Evolutionary conservation across 306 rosid species (phyloP), one percentile per base, ranked within the genome.

Genomic region (Mimosa bimucronata): DNA sequence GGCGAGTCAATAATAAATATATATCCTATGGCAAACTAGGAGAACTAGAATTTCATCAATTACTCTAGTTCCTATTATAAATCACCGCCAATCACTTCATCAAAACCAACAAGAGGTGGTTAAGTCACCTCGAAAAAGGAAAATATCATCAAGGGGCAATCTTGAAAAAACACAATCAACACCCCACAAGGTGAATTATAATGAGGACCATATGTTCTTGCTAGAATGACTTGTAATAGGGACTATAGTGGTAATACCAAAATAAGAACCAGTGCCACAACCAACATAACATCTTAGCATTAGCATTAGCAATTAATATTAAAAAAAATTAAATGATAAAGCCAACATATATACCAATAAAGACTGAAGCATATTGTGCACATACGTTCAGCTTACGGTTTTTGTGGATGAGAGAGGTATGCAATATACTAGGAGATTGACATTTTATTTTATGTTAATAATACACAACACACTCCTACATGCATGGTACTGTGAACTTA

Each of bases 261-360:
- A 45, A 46, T 13, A 15, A 46, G 21, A 48, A 7, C 58, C 19
- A 2, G 10, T 19, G 60, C 60, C 23, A 18, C 26, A 19, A 53
- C 25, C 6, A 52, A n/a, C 60, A 48, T 58, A 28, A 55, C 53
- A 21, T 60, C 67, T n/a, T n/a, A n/a, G n/a, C n/a, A n/a, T 52
- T 18, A n/a, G 26, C 11, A 18, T 19, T 52, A 7, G 60, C 12
- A 19, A 52, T 52, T 52, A n/a, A 19, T 18, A 16, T 50, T 50
- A 74, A 71, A 77, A 46, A 71, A 57, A 37, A 44, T 76, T 48
- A 38, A n/a, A n/a, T 42, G 37, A 76, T 7, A n/a, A n/a, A 60
- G 41, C 21, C 23, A 26, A 50, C 34, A 71, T 75, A 42, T 31
- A 38, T 12, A 68, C 9, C 37, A 62, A 77, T 41, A 41, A 68